phyloP scores from a whole-genome alignment of 495 filamentous ascomycete genomes.

The Immersiella caudata region DNA sequence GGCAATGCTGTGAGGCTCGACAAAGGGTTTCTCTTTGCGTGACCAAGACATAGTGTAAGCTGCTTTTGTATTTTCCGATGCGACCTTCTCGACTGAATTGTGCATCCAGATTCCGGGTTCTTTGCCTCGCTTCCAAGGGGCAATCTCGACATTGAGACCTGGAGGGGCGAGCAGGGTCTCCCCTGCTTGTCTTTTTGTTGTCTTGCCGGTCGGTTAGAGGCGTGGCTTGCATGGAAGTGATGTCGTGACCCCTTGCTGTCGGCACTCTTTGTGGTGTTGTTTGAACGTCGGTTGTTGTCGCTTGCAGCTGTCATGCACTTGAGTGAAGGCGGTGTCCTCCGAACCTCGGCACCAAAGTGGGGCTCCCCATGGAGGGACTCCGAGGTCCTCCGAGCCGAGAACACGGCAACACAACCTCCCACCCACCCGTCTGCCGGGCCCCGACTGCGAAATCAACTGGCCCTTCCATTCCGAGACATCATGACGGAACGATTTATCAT shows the following conservation, averaged over 20 bases:
- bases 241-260: background rate
- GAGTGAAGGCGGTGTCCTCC: slow-evolving; percentile 6
- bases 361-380: background rate
- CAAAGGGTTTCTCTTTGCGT: background rate
- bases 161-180: background rate
- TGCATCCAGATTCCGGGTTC: slow-evolving; percentile 17
- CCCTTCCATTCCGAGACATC: background rate
- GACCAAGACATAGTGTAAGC: background rate
- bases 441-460: background rate
- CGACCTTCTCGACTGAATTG: background rate
- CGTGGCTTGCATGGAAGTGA: background rate
- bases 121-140: slow-evolving; percentile 8
- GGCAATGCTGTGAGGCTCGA: background rate
- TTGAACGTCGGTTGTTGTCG: background rate
- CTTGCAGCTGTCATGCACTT: background rate
- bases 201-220: background rate
- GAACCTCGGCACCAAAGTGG: background rate
- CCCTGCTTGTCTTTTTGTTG: background rate
- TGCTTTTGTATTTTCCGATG: background rate
- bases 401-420: slow-evolving; percentile 1
- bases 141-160: background rate
- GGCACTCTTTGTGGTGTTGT: background rate
- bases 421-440: background rate
- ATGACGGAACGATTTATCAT: slow-evolving; percentile 36
- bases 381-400: background rate